Percentiles rank a stretch among this genome's conserved stretches.
Evolutionary conservation across 441 rosid species (phyloP).

Genomic region (Jatropha multifida): DNA sequence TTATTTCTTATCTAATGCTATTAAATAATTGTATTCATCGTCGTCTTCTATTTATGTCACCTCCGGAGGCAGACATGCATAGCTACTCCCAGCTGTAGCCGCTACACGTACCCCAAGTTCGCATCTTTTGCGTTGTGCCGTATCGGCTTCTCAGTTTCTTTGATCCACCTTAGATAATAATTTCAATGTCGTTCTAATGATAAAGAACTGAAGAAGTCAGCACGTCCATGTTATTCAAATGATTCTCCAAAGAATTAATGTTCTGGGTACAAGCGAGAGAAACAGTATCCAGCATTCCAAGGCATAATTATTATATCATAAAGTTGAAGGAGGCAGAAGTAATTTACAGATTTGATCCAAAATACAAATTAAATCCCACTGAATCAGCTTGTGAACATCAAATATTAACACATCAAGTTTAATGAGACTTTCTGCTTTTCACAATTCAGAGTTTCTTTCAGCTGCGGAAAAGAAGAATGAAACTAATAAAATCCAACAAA

Average conservation of each 20-base stretch:
- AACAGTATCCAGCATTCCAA: not conserved
- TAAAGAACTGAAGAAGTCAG: too few relatives aligned
- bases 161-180: too few relatives aligned
- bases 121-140: not conserved
- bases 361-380: not conserved
- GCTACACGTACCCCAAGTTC: constrained; percentile 13
- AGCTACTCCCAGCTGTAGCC: constrained; percentile 10
- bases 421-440: not conserved
- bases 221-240: too few relatives aligned
- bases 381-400: not conserved
- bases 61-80: constrained; percentile 18
- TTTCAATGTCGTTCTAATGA: too few relatives aligned
- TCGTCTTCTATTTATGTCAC: constrained; percentile 11
- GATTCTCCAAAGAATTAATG: too few relatives aligned
- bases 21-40: not conserved
- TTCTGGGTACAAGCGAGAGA: not conserved
- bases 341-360: not conserved
- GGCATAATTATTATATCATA: not conserved
- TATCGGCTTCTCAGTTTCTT: not conserved
- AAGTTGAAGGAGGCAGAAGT: not conserved
- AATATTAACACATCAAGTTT: not conserved
- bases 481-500: constrained; percentile 7
- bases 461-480: not conserved
- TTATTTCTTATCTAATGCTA: not conserved
- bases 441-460: constrained; percentile 8